Evolutionary conservation across 2,329 filamentous ascomycete genomes (phyloP), one percentile per base, ranked within the genome.

Genomic region (Penicillium sp.): DNA sequence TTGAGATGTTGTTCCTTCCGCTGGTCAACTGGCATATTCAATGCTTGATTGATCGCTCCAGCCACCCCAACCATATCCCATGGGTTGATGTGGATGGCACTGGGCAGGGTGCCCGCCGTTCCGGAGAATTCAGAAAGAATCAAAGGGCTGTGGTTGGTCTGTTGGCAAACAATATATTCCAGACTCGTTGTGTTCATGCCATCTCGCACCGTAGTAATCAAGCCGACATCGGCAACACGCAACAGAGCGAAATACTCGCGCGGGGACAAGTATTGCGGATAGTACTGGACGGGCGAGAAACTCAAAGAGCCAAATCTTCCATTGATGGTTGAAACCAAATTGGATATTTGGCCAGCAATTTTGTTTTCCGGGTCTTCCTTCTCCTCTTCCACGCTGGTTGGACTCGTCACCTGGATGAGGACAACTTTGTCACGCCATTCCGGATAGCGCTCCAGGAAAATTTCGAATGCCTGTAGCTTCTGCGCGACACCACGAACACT

Each of bases 171-270:
- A 56, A 97, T 87, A 72, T 97, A 97, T 75, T 97, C 94, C 65
- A 97, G 80, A 72, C 91, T 95, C 21, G 92, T 96, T 0, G 93
- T 97, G 79, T 97, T 97, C 92, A 97, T 97, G 57, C 93, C 93
- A 73, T 97, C 94, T 59, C 93, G 87, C 23, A 97, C 92, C 65
- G 91, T 96, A 7, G 94, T 97, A 74, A 97, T 97, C 50, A 97
- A 81, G 4, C 92, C 93, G 64, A 97, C 90, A 72, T 97, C 92
- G 34, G 90, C 92, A 3, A 91, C 86, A 25, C 93, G 87, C 51
- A 97, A 83, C n/a, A 97, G 84, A 4, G 93, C 92, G 74, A 96
- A 95, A 75, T 97, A 97, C 76, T 97, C 92, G 66, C 92, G 89
- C 64, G 88, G 89, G 47, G 86, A 88, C 45, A 97, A 83, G 72